Evolutionary conservation across 352 stramenopile genomes (phyloP).

Genomic region (Bremia lactucae): DNA sequence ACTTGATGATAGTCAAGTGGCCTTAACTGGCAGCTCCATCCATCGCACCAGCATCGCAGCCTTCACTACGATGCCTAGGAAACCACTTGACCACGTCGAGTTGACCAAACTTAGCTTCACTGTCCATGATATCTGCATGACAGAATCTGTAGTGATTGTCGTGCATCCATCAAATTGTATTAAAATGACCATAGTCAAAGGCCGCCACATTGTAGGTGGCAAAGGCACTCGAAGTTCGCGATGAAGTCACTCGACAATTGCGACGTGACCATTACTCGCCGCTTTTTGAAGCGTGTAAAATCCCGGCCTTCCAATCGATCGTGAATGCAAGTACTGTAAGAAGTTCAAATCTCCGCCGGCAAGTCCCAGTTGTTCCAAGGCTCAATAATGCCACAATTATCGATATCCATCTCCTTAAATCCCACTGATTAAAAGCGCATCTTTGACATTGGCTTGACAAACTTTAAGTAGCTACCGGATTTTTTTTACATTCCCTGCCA

Average conservation of each 20-base stretch:
- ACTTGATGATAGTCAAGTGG: conserved; percentile 21
- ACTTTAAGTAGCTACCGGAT: conserved; percentile 20
- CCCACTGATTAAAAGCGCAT: conserved; percentile 19
- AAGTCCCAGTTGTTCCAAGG: conserved; percentile 31
- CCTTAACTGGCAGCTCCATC: conserved; percentile 23
- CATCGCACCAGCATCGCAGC: conserved; percentile 16
- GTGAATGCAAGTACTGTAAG: conserved; percentile 33
- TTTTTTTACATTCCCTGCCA: conserved; percentile 18
- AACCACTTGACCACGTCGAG: conserved; percentile 35
- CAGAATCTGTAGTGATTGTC: conserved; percentile 20
- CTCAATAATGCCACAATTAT: conserved; percentile 18
- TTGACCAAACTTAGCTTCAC: conserved; percentile 32
- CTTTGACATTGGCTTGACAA: conserved; percentile 9
- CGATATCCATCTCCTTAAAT: conserved; percentile 12
- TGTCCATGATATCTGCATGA: conserved; percentile 28
- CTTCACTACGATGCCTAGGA: conserved; percentile 13
- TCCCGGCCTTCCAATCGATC: conserved; percentile 28
- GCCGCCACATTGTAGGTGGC: conserved; percentile 18
- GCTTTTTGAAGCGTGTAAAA: conserved; percentile 50
- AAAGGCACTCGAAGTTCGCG: conserved; percentile 15
- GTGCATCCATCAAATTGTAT: conserved; percentile 29
- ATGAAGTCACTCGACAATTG: conserved; percentile 26
- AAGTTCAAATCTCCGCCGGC: conserved; percentile 32
- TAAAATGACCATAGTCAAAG: conserved; percentile 15
- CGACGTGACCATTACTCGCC: conserved; percentile 27